Evolutionary conservation across 148 eudicot species (phyloP), one percentile per base, ranked within the genome.

Genomic region (Linanthus parryae): DNA sequence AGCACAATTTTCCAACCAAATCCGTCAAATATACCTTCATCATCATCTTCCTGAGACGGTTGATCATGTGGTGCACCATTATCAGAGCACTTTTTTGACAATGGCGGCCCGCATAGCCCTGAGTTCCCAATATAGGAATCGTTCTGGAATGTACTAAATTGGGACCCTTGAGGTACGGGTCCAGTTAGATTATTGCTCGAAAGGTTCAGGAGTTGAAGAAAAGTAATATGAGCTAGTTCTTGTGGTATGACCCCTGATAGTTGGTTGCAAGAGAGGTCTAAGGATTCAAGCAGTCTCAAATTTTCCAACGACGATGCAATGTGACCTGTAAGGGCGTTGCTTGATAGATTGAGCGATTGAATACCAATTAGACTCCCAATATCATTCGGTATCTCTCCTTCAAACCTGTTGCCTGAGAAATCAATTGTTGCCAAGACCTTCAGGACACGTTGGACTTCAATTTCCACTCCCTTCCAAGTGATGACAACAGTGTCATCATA

Each of bases 1-100:
- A 48, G 8, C 20, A 48, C 52, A 15, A 48, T 48, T 48, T 48
- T 15, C 52, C 52, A 48, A 26, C 20, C 29, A 48, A 48, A 27
- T 27, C 21, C 52, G 16, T 36, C 36, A 15, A 36, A 27, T n/a
- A n/a, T n/a, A n/a, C 29, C 0, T 19, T 48, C 35, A 14, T 48
- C 52, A 10, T 15, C 16, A 26, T 48, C 35, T 12, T 3, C 1
- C 7, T 27, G 21, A n/a, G n/a, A n/a, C n/a, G n/a, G n/a, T n/a
- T n/a, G 35, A 19, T 48, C 10, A 2, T 3, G 35, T 48, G 52
- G n/a, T n/a, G n/a, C n/a, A n/a, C 0, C 31, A 31, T 31, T 48
- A 6, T 48, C 52, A 14, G 11, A 11, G 33, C 53, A 48, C 17
- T 16, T 27, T 2, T 48, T 48, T 24, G 53, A 48, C 53, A 48